Conservation (phyloP, 176 grass and related monocot species). For the Ensete glaucum region DNA sequence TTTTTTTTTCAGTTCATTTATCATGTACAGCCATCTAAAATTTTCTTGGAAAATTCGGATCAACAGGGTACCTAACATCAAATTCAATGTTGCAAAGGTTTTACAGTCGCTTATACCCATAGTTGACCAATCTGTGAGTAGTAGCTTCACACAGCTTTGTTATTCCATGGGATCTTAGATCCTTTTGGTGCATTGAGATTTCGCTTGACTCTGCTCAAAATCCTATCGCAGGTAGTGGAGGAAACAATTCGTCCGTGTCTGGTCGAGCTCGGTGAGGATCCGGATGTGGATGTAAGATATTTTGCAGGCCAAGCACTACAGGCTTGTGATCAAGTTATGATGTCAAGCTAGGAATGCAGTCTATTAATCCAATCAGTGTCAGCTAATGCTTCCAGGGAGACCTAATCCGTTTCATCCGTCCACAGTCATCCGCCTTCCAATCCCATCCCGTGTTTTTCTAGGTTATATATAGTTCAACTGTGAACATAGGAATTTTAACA, state of each 20-base stretch:
- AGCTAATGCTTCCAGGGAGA: too few species aligned
- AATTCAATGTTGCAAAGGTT: constrained; percentile 90
- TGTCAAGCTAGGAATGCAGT: too few species aligned
- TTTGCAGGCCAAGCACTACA: too few species aligned
- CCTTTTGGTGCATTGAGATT: background rate
- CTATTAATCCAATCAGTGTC: too few species aligned
- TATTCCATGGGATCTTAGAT: background rate
- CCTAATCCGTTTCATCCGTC: too few species aligned
- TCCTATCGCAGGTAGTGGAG: constrained; percentile 49
- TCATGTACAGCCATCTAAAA: background rate
- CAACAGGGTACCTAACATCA: constrained; percentile 89
- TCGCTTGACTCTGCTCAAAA: background rate
- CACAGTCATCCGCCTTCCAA: too few species aligned
- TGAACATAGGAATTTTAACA: too few species aligned
- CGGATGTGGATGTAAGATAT: constrained; percentile 50
- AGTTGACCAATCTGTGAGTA: constrained; percentile 67
- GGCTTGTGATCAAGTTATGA: too few species aligned
- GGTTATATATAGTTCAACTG: too few species aligned
- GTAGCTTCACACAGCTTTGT: background rate
- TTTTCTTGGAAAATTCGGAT: background rate
- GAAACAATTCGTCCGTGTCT: constrained; percentile 68
- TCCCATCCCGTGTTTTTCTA: too few species aligned
- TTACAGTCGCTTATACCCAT: constrained; percentile 68
- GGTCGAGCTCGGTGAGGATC: constrained; percentile 87
- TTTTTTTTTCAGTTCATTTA: background rate